Evolutionary conservation across 1,284 basidiomycete genomes (phyloP), one percentile per base, ranked within the genome.

Genomic region (Cutaneotrichosporon spelunceum): DNA sequence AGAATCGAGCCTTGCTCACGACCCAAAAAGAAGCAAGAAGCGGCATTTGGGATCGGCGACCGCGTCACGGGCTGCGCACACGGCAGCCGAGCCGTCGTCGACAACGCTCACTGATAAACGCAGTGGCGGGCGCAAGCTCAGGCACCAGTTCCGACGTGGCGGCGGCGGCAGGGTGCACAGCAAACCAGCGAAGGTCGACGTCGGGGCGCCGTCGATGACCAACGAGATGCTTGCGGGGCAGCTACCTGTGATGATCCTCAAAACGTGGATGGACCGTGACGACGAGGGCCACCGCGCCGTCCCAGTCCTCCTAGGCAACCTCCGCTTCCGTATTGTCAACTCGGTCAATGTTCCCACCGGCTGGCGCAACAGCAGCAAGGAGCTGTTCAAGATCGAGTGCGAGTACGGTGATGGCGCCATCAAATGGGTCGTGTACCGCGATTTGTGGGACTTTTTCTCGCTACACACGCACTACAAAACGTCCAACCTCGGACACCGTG

Each of bases 341-440:
- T 75, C 72, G 59, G 74, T 78, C 3, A 72, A 71, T 1, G 49
- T 77, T 23, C 66, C 65, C 14, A 42, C 48, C n/a, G 45, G 56
- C 55, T 36, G 47, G 27, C 44, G 47, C 13, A 53, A 54, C 33
- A 50, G 30, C 2, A 48, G 48, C 1, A 71, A 74, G 50, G 78
- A 78, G 60, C 74, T 79, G 69, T 79, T 77, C 71, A 76, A 78
- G 66, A 68, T 79, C 42, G 78, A 84, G 78, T 95, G 94, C 78
- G 91, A 96, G 79, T 98, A 99, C 73, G 95, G 92, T 1, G 93
- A 96, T 68, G 91, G 92, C n/a, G 88, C 88, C 4, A 87, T 89
- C 61, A 87, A 91, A 76, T 99, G 96, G 95, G 93, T 97, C 33
- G 86, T 99, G 50, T 98, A 99, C 79, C 87, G 95, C 58, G 90